Evolutionary conservation across 257 asterid species (phyloP), one percentile per base, ranked within the genome.

Genomic region (Leonotis leonurus): DNA sequence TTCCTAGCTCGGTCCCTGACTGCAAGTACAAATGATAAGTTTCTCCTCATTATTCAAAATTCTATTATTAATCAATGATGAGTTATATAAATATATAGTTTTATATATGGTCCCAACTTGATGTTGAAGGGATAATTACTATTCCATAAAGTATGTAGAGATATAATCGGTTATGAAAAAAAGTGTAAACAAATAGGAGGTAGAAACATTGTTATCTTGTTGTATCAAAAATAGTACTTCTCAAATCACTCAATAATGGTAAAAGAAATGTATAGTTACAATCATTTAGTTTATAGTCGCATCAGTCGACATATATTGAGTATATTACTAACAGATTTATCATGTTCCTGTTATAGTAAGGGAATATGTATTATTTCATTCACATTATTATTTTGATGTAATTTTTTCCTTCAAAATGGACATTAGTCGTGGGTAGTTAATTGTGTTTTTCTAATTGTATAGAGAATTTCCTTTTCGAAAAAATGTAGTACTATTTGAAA

Each of bases 291-390:
- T 62, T 32, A 17, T 32, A 8, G 69, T 35, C 69, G 18, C 69
- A 63, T 36, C 69, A 49, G 50, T 63, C 60, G 13, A 63, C 24
- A 63, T 45, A 24, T 24, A 50, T 21, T 44, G 67, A 46, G 48
- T 35, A n/a, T 18, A 14, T n/a, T 54, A 33, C 30, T 32, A 62
- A 21, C 12, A 10, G 46, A 46, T 26, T 27, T 44, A 10, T 21
- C 14, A 46, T 35, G 60, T 59, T 63, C 69, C 59, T 7, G 20
- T 33, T 22, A 37, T 45, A 27, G 9, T 49, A 29, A 20, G 10
- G 25, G 18, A 29, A 13, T 8, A 39, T 44, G 30, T 61, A 50
- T 50, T 24, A 49, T 24, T 21, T 17, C 14, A 6, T 46, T 20
- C n/a, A n/a, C n/a, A n/a, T n/a, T n/a, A n/a, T n/a, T n/a, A n/a